These are phyloP conservation scores for Micractinium conductrix DNA, from an alignment of 139 green algal genomes.

Conservation along the genomic window DNA sequence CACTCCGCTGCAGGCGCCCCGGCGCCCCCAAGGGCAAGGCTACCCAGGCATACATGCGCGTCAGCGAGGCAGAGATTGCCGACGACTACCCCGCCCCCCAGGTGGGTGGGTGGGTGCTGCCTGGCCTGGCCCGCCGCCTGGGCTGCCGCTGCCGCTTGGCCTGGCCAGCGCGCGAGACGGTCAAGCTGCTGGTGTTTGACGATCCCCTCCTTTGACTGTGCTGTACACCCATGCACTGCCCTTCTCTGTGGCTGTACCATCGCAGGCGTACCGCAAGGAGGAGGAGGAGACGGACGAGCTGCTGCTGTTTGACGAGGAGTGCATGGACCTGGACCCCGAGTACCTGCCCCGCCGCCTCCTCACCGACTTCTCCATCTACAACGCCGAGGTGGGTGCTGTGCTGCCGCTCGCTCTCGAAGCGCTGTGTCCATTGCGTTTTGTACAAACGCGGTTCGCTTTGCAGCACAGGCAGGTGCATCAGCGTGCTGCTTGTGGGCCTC, in stretches of 20 bases:
- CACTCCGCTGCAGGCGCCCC: neutral
- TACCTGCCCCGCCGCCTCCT: conserved; percentile 79
- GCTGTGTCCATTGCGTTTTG: too few species aligned
- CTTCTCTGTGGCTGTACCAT: neutral
- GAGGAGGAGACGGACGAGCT: conserved; percentile 92
- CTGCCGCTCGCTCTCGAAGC: too few species aligned
- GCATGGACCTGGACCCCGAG: conserved; percentile 67
- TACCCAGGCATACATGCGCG: conserved; percentile 79
- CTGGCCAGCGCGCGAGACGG: too few species aligned
- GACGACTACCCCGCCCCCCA: conserved; percentile 92
- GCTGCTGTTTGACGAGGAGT: conserved; percentile 85
- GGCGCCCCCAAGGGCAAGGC: conserved; percentile 33
- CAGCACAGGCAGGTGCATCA: too few species aligned
- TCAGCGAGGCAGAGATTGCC: conserved; percentile 92
- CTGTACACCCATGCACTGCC: neutral
- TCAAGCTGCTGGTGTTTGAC: neutral
- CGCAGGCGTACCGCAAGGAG: conserved; percentile 73
- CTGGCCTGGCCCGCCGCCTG: too few species aligned
- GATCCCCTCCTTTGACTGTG: neutral
- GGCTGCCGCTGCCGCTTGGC: too few species aligned
- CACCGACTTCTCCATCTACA: conserved; percentile 88
- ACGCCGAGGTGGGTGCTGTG: conserved; percentile 71
- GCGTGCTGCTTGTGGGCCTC: too few species aligned
- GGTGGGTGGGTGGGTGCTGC: neutral
- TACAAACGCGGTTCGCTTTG: too few species aligned